phyloP scores from a whole-genome alignment of 495 filamentous ascomycete species.

The Penicillium desertorum region DNA sequence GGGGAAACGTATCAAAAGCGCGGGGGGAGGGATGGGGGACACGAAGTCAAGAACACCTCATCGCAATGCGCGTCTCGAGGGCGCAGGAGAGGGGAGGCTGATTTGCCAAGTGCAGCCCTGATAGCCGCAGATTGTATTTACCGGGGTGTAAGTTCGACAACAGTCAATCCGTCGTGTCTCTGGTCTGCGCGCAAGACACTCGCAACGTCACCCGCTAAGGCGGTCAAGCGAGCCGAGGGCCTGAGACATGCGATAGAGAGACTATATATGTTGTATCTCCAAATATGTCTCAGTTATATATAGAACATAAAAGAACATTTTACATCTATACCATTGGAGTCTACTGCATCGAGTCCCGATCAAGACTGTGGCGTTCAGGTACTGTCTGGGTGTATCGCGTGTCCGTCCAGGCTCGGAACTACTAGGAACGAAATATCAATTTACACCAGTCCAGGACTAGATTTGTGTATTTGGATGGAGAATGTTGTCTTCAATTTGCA shows the following conservation, averaged over 20 bases:
- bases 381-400: constrained; percentile 11
- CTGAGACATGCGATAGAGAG: constrained; percentile 18
- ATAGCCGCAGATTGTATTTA: constrained; percentile 21
- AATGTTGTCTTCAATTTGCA: background rate
- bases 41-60: constrained; percentile 33
- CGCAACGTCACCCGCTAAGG: constrained; percentile 43
- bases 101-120: constrained; percentile 24
- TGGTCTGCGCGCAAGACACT: constrained; percentile 32
- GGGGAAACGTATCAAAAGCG: constrained; percentile 39
- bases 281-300: background rate
- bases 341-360: background rate
- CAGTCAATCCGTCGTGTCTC: constrained; percentile 27
- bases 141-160: constrained; percentile 17
- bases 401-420: constrained; percentile 3
- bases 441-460: background rate
- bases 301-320: background rate
- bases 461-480: background rate
- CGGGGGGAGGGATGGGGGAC: constrained; percentile 30
- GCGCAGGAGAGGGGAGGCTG: constrained; percentile 8
- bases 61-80: constrained; percentile 27
- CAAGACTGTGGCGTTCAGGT: constrained; percentile 18
- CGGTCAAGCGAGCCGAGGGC: constrained; percentile 31
- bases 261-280: background rate
- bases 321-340: background rate
- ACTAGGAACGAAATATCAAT: background rate